phyloP scores from a whole-genome alignment of 2,329 filamentous ascomycete species.

The Beauveria varroae region DNA sequence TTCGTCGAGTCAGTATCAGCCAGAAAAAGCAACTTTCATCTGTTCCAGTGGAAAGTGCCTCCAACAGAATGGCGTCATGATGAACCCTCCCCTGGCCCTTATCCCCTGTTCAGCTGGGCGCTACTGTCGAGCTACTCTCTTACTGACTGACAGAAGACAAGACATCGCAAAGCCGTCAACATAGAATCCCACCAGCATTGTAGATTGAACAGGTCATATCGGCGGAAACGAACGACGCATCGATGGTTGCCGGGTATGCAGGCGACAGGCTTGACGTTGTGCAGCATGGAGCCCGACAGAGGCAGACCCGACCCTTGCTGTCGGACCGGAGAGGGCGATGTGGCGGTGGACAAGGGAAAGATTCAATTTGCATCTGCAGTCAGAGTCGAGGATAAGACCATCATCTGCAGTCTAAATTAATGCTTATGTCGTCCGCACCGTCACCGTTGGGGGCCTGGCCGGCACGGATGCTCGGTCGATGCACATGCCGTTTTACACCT shows the following conservation, averaged over 20 bases:
- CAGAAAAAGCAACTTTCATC: neutral
- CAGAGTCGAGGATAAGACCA: neutral
- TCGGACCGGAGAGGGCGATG: neutral
- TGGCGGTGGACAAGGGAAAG: neutral
- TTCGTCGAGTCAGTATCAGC: neutral
- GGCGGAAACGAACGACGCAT: neutral
- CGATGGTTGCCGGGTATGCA: neutral
- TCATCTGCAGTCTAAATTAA: neutral
- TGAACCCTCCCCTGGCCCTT: neutral
- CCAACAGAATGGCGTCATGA: neutral
- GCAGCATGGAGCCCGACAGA: neutral
- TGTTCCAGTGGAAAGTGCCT: neutral
- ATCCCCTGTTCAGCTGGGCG: constrained; percentile 6
- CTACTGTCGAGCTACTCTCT: neutral
- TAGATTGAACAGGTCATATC: neutral
- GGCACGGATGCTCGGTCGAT: neutral
- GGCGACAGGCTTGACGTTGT: neutral
- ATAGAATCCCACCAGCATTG: neutral
- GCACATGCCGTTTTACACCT: neutral
- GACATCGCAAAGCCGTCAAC: neutral
- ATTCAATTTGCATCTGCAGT: neutral
- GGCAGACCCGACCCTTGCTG: neutral
- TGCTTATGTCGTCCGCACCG: neutral
- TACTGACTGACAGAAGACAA: neutral
- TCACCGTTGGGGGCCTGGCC: neutral